A percentile compares a stretch with the other conserved stretches of the same genome.
Conservation (phyloP, 2,329 filamentous ascomycete genomes). For the Colletotrichum sublineola region DNA sequence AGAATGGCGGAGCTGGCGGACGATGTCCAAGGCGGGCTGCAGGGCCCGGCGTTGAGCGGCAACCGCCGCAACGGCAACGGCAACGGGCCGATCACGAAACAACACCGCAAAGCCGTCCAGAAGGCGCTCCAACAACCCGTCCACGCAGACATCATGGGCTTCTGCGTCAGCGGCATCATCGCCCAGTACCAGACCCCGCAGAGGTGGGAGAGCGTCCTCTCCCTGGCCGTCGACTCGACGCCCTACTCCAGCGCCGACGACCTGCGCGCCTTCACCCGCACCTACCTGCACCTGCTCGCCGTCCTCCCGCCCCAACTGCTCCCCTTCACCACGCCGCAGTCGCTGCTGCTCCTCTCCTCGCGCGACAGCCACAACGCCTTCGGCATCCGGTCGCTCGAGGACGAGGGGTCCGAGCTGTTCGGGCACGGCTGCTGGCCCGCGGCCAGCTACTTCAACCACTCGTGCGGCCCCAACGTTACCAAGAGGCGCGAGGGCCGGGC, state of each 20-base stretch:
- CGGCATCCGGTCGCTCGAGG: constrained; percentile 36
- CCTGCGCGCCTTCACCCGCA: constrained; percentile 21
- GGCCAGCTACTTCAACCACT: constrained; percentile 40
- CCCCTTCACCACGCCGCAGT: constrained; percentile 25
- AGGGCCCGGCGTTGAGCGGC: neutral
- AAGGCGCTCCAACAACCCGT: constrained; percentile 32
- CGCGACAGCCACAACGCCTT: constrained; percentile 38
- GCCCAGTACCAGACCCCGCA: constrained; percentile 8
- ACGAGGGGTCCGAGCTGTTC: constrained; percentile 40
- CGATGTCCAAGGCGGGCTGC: neutral
- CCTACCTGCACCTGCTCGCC: constrained; percentile 39
- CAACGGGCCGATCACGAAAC: constrained; percentile 17
- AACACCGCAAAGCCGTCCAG: constrained; percentile 28
- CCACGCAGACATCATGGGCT: constrained; percentile 27
- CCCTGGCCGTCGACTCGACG: constrained; percentile 29
- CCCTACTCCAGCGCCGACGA: constrained; percentile 30
- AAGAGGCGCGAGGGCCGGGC: constrained; percentile 30
- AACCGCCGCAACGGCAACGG: neutral
- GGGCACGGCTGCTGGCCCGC: constrained; percentile 37
- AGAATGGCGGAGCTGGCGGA: constrained; percentile 8
- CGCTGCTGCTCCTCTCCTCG: constrained; percentile 25
- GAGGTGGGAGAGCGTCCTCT: constrained; percentile 32
- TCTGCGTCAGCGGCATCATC: constrained; percentile 33
- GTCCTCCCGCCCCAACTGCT: constrained; percentile 18
- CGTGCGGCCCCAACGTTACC: constrained; percentile 28